phyloP scores from a whole-genome alignment of 2,329 filamentous ascomycete species.

The Hysterium pulicare region DNA sequence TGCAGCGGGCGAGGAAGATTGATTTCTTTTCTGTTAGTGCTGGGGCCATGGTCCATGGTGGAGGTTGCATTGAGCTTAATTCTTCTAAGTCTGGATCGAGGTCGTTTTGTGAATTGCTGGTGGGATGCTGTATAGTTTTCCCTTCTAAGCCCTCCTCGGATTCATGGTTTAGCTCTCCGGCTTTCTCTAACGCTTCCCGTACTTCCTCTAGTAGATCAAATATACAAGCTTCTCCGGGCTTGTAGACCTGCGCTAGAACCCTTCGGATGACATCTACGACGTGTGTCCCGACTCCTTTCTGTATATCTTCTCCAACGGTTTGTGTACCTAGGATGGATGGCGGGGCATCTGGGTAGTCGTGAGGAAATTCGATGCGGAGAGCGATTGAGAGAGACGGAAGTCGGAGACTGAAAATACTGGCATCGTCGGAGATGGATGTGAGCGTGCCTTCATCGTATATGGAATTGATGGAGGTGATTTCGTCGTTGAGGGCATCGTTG shows the following conservation, averaged over 20 bases:
- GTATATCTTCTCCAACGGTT: conserved; percentile 65
- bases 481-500: conserved; percentile 58
- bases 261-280: conserved; percentile 67
- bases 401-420: conserved; percentile 57
- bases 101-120: conserved; percentile 6
- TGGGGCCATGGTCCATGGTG: conserved; percentile 71
- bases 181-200: conserved; percentile 50
- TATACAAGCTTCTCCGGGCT: conserved; percentile 74
- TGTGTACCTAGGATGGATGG: conserved; percentile 75
- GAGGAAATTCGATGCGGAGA: conserved; percentile 64
- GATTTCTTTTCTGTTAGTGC: conserved; percentile 79
- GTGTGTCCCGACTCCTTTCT: conserved; percentile 67
- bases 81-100: conserved; percentile 6
- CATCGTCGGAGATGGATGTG: conserved; percentile 17
- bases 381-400: conserved; percentile 61
- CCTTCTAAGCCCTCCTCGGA: conserved; percentile 8
- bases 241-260: conserved; percentile 65
- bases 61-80: conserved; percentile 39
- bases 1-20: conserved; percentile 77
- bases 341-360: conserved; percentile 69
- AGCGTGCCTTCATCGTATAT: conserved; percentile 74
- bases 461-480: conserved; percentile 78
- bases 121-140: conserved; percentile 2
- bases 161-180: conserved; percentile 25
- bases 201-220: conserved; percentile 82